phyloP scores from a whole-genome alignment of 306 rosid genomes.

The Argentina anserina region DNA sequence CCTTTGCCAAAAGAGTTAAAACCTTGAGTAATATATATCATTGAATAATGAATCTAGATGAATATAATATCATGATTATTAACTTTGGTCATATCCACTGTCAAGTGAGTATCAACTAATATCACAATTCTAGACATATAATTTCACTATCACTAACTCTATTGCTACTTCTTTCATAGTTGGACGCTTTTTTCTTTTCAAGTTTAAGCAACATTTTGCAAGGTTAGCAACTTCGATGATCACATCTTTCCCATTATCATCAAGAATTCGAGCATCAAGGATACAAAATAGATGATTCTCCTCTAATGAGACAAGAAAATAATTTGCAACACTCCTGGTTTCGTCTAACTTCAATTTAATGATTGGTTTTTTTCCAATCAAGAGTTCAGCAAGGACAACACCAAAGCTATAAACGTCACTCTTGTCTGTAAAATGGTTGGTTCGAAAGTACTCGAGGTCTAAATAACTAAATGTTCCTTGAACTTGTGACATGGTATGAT shows the following conservation, averaged over 20 bases:
- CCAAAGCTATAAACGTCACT: slow-evolving; percentile 12
- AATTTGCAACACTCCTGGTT: not conserved
- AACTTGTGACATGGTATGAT: slow-evolving; percentile 1
- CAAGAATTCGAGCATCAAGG: not conserved
- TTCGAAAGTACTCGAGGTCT: slow-evolving; percentile 2
- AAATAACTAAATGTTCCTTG: slow-evolving; percentile 10
- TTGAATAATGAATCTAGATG: too few species aligned
- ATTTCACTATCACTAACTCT: not conserved
- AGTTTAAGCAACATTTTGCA: slow-evolving; percentile 9
- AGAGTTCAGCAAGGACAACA: slow-evolving; percentile 6
- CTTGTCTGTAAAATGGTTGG: slow-evolving; percentile 5
- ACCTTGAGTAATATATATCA: too few species aligned
- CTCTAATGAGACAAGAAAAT: slow-evolving; percentile 5
- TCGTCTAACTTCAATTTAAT: not conserved
- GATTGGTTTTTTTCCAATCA: not conserved
- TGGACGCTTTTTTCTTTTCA: slow-evolving; percentile 8
- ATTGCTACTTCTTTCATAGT: slow-evolving; percentile 16
- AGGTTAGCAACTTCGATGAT: slow-evolving; percentile 13
- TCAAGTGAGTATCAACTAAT: too few species aligned
- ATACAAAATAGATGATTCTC: not conserved
- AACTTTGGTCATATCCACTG: too few species aligned
- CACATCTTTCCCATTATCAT: not conserved
- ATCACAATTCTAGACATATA: not conserved
- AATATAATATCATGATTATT: too few species aligned
- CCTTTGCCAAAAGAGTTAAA: too few species aligned